Conservation (phyloP, 2,329 filamentous ascomycete genomes). For the Aspergillus caelatus region DNA sequence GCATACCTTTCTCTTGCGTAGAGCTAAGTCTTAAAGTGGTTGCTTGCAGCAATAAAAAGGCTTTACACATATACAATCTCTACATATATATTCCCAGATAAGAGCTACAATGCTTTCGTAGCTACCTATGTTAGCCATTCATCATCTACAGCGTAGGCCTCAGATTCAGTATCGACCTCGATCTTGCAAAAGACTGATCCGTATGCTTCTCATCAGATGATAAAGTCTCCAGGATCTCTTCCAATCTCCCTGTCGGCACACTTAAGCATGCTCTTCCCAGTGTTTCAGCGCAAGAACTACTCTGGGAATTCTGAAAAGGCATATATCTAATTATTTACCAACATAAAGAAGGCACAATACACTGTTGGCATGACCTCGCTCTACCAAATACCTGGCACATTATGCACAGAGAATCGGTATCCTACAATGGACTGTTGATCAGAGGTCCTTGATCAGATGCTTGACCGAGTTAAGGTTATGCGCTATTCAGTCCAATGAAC, state of each 20-base stretch:
- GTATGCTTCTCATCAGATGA: background rate
- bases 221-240: background rate
- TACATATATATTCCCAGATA: too few species aligned
- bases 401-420: background rate
- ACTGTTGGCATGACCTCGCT: background rate
- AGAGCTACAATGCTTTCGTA: background rate
- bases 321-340: too few species aligned
- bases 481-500: background rate
- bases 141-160: background rate
- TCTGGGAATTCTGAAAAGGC: background rate
- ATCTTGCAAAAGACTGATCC: background rate
- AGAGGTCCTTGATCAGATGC: background rate
- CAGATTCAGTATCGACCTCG: background rate
- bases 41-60: too few species aligned
- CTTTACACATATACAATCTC: too few species aligned
- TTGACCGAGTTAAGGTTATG: background rate
- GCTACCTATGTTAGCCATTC: background rate
- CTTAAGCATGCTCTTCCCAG: too few species aligned
- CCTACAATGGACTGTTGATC: background rate
- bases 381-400: background rate
- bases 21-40: too few species aligned
- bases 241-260: too few species aligned
- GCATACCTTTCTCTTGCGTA: too few species aligned
- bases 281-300: background rate
- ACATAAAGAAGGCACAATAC: background rate